A percentile compares a stretch with the other conserved stretches of the same genome.
These are phyloP conservation scores for Sporopachydermia lactativora DNA, from an alignment of 805 yeast genomes.

Conservation along the genomic window DNA sequence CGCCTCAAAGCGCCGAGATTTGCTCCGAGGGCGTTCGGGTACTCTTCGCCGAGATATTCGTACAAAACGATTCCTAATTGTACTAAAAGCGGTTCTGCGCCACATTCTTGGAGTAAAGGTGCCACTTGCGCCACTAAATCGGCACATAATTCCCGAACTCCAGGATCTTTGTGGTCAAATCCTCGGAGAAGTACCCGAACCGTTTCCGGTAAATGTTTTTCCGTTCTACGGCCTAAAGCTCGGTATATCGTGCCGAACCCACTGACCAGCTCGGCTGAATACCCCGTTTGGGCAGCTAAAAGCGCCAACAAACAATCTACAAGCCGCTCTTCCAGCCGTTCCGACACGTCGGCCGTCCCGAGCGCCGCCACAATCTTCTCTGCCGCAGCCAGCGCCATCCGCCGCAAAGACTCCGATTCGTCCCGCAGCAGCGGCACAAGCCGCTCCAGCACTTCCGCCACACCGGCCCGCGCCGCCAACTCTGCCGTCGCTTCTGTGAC, in stretches of 20 bases:
- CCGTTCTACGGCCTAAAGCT: constrained; percentile 48
- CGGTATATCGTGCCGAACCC: constrained; percentile 52
- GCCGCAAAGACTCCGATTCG: constrained; percentile 66
- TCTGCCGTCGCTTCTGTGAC: constrained; percentile 63
- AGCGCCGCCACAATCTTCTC: constrained; percentile 34
- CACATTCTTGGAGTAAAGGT: constrained; percentile 50
- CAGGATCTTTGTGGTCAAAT: constrained; percentile 54
- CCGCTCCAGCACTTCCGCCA: constrained; percentile 40
- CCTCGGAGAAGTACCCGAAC: constrained; percentile 61
- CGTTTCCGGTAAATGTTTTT: constrained; percentile 60
- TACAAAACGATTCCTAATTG: constrained; percentile 65
- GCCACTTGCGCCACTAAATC: constrained; percentile 57
- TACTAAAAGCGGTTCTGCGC: constrained; percentile 44
- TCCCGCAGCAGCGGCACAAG: constrained; percentile 55
- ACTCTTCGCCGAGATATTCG: constrained; percentile 89
- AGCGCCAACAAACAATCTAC: constrained; percentile 66
- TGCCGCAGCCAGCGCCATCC: constrained; percentile 64
- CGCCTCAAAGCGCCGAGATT: constrained; percentile 55
- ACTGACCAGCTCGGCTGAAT: constrained; percentile 39
- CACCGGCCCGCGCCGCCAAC: constrained; percentile 56
- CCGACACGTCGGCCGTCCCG: constrained; percentile 49
- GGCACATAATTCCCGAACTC: constrained; percentile 73
- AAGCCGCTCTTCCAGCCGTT: constrained; percentile 45
- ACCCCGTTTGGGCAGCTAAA: constrained; percentile 67
- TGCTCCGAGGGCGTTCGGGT: constrained; percentile 87